phyloP scores from a whole-genome alignment of 148 eudicot genomes.

The Rhododendron williamsianum region DNA sequence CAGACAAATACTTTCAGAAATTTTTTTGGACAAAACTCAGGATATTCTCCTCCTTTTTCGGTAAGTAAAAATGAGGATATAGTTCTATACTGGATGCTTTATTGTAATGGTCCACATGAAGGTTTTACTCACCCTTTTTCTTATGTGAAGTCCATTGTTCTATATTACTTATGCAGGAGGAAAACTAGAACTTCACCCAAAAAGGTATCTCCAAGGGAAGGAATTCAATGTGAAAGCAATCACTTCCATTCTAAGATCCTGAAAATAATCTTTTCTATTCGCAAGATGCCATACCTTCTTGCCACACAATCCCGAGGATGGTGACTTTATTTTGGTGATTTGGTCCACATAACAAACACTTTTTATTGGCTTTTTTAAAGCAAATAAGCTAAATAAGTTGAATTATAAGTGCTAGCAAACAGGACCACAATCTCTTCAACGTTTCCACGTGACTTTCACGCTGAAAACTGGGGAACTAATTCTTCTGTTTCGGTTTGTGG shows the following conservation, averaged over 20 bases:
- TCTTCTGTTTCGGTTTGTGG: no score
- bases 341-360: no score
- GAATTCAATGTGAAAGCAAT: not conserved
- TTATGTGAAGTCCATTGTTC: not conserved
- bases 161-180: not conserved
- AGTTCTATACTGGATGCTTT: not conserved
- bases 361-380: no score
- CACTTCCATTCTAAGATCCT: not conserved
- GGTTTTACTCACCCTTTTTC: not conserved
- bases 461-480: no score
- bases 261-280: not conserved
- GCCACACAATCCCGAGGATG: no score
- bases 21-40: not conserved
- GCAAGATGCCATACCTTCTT: no score
- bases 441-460: no score
- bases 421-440: no score
- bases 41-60: not conserved
- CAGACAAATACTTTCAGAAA: not conserved
- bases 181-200: not conserved
- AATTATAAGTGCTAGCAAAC: no score
- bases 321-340: no score
- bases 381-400: no score
- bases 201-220: not conserved
- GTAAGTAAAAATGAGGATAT: not conserved
- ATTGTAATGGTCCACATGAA: not conserved